Evolutionary conservation across 2,329 filamentous ascomycete species (phyloP), one percentile per base, ranked within the genome.

Genomic region (Gaeumannomyces sp.): DNA sequence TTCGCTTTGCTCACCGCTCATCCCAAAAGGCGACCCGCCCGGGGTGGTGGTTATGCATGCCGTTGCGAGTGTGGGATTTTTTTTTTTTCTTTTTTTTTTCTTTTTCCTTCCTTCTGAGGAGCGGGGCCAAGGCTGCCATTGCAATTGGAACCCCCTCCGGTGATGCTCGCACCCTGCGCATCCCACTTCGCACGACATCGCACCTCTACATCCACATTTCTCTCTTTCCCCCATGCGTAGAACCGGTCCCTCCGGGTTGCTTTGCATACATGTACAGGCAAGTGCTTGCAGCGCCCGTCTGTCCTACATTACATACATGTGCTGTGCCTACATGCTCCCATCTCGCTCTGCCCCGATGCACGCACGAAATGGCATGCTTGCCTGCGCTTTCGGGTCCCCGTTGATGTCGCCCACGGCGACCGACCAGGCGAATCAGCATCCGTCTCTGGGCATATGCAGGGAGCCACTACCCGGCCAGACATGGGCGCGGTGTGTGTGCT

Each of bases 1-100:
- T 16, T 45, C 38, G 38, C 19, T 22, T 45, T n/a, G 45, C 45
- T 59, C 57, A 59, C 57, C 57, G 57, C 57, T 53, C 45, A 53
- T 53, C 45, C 45, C 45, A 53, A 53, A 53, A n/a, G 45, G 45
- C 22, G 45, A 45, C 38, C 38, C 16, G 45, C 19, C n/a, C 19
- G 19, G 22, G 22, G 45, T 14, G 33, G 33, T 25, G 22, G 45
- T 53, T 53, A 53, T 53, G 45, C 45, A 53, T 53, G 38, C 38
- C 19, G 38, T 45, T 14, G 13, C 3, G 13, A n/a, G n/a, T n/a
- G n/a, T n/a, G n/a, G n/a, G n/a, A 19, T 19, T 19, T 19, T 45
- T 45, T 45, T 4, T 33, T 33, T 33, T 38, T 14, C 1, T 14
- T 38, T 38, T 38, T 38, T 38, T 38, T 38, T 38, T 35, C 10